Conservation (phyloP, 805 yeast genomes). For the Candida multigemmis region DNA sequence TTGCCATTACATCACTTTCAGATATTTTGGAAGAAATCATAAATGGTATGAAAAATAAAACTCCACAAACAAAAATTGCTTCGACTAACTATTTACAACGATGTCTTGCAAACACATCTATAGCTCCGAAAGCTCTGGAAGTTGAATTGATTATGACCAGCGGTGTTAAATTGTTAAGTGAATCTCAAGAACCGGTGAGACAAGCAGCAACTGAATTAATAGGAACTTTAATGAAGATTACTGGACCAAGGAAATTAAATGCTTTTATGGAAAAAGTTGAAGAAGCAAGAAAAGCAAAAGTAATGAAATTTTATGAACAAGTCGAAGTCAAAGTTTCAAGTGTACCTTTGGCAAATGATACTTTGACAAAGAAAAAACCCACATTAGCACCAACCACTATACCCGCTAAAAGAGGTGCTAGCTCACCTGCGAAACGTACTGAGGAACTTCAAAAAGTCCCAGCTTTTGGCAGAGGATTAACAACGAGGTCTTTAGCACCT, state of each 20-base stretch:
- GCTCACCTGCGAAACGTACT: conserved; percentile 55
- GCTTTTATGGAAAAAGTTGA: conserved; percentile 63
- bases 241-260: conserved; percentile 62
- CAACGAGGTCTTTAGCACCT: conserved; percentile 33
- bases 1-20: conserved; percentile 37
- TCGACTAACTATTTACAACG: conserved; percentile 56
- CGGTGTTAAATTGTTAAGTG: conserved; percentile 59
- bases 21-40: conserved; percentile 55
- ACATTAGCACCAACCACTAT: conserved; percentile 24
- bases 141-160: conserved; percentile 47
- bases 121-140: conserved; percentile 43
- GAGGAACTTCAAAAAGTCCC: conserved; percentile 20
- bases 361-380: too few species aligned
- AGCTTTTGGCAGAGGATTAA: conserved; percentile 26
- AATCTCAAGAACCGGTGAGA: conserved; percentile 79
- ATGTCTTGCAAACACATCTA: conserved; percentile 44
- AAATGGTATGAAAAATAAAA: conserved; percentile 59
- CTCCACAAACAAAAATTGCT: conserved; percentile 75
- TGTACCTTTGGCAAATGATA: too few species aligned
- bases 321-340: conserved; percentile 53
- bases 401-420: conserved; percentile 62
- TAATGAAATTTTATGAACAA: conserved; percentile 45
- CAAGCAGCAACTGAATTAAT: conserved; percentile 67
- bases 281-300: conserved; percentile 60
- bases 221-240: conserved; percentile 76